Evolutionary conservation across 176 grass and related monocot genomes (phyloP), one percentile per base, ranked within the genome.

Genomic region (Elymus sibiricus): DNA sequence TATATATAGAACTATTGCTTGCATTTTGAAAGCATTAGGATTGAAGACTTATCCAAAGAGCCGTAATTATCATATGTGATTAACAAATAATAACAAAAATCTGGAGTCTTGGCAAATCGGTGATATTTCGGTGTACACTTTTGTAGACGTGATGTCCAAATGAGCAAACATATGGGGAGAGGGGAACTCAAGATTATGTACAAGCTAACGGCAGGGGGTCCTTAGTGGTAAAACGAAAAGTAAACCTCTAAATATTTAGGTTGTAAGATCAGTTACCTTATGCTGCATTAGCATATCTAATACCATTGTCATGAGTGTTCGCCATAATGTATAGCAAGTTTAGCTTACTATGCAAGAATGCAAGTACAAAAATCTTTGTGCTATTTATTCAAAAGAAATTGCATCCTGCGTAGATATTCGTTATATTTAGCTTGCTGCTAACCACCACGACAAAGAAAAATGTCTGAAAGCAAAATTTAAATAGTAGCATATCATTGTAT

Each of bases 201-300:
- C 75, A 15, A 61, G 7, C 42, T 79, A 64, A 8, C 37, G 5
- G 9, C 25, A 64, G 2, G 26, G 26, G 28, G 42, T 46, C 25
- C 38, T 42, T 46, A 64, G 62, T 21, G 42, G 40, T 62, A 80
- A 47, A 66, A 67, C 37, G 53, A 81, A 66, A 71, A 22, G 68
- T 71, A 71, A 71, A 81, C 17, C 40, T 67, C 79, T 22, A 67
- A 16, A 81, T 49, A 49, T 81, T 31, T 66, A 35, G 39, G 27
- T 13, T 68, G 32, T 68, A 64, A 7, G 65, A 67, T 49, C 15
- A 66, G 17, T 81, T 29, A 47, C 24, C 8, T 24, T 53, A 46
- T 68, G 27, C 61, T 81, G 27, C 22, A 80, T 64, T 64, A 64
- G 38, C 60, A 21, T 64, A 79, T 42, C 51, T n/a, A 82, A 82